phyloP scores from a whole-genome alignment of 441 rosid species.

The Adansonia gregorii region DNA sequence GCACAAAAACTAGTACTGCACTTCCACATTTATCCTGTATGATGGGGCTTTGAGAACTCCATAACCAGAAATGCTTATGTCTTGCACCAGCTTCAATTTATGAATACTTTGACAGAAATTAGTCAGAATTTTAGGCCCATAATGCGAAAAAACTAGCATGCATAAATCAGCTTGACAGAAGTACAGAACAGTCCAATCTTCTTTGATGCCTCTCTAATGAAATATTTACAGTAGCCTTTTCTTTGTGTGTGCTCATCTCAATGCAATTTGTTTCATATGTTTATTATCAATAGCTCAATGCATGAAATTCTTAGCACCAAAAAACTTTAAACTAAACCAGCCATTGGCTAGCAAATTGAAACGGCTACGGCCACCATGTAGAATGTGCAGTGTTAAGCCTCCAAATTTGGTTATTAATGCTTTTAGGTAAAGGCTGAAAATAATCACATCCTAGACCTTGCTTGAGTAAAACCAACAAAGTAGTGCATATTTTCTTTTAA shows the following conservation, averaged over 20 bases:
- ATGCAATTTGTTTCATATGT: neutral
- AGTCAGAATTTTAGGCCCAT: neutral
- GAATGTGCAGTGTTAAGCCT: neutral
- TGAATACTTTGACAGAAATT: neutral
- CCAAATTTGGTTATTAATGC: neutral
- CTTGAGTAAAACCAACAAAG: neutral
- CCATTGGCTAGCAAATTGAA: neutral
- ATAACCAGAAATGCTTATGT: constrained; percentile 1
- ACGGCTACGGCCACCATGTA: neutral
- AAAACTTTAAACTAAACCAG: neutral
- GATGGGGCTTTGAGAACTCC: neutral
- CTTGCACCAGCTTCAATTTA: neutral
- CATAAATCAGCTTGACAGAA: neutral
- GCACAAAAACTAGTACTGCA: neutral
- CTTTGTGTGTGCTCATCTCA: neutral
- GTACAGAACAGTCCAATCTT: neutral
- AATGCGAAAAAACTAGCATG: neutral
- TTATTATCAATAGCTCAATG: neutral
- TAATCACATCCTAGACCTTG: neutral
- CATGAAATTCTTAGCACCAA: constrained; percentile 2
- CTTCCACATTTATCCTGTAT: neutral
- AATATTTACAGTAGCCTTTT: neutral
- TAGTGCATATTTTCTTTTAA: neutral
- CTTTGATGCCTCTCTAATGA: neutral
- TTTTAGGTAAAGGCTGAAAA: neutral